Base-by-base conservation (phyloP, 1,139 yeast species). In the Blastobotrys petasosporus region DNA sequence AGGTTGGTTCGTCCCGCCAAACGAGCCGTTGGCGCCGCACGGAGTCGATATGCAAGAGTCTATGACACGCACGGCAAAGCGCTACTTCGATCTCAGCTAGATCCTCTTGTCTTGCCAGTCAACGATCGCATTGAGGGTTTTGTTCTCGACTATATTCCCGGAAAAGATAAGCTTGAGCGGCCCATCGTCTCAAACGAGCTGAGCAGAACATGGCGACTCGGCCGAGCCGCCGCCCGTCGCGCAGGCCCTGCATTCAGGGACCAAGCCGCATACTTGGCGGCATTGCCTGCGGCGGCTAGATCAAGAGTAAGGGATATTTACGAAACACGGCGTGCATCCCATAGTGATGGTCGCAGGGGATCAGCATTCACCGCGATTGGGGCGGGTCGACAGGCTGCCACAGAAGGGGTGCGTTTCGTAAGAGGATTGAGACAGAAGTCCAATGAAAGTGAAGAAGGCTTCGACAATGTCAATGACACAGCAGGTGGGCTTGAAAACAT, bases 11-110 rank as follows among this genome's bases (percentile, higher is more conserved):
- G 31, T 5, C 71, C 71, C 15, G 48, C 65, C 32, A 54, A 57
- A 48, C 44, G 52, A 31, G 68, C 57, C 20, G 61, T 65, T 32
- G 56, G 54, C 42, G 52, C 57, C 32, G 69, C 64, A 23, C 55
- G 60, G 50, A 39, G 50, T 35, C 68, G 62, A 49, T 63, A 64
- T 49, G 56, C 57, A 39, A 53, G 62, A 38, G 60, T 66, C 30
- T 75, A 75, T 58, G 79, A 80, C 58, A 70, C 76, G 9, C 68
- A 79, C 36, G 86, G 85, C 13, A 79, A 77, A 56, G 82, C 84
- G 34, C 62, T 80, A 40, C 57, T 84, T 37, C 70, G 84, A 53
- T 70, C 82, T 15, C 74, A 76, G 37, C 63, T 80, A 29, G 90
- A 85, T 58, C 85, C 87, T 3, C 37, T 82, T 13, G 67, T 83